Base-by-base conservation (phyloP, 2,329 filamentous ascomycete genomes). In the Phialemonium atrogriseum region DNA sequence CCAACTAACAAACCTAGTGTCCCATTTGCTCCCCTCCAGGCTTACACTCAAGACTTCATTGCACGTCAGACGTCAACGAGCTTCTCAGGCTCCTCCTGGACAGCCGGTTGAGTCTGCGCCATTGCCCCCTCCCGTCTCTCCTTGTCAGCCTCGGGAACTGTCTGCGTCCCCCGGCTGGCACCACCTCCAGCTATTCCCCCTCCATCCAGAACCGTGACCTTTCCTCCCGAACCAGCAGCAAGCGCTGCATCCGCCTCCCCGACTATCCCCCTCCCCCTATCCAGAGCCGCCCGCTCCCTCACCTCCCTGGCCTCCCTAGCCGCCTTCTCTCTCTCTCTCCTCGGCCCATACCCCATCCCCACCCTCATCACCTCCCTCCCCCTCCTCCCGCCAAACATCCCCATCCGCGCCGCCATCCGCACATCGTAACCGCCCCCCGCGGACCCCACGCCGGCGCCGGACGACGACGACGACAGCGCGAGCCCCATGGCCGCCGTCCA, bases 401-500 rank as follows among this genome's bases (percentile, higher is more conserved):
- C 9, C n/a, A 23, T 23, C 21, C 21, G n/a, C n/a, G n/a, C n/a
- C 21, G 9, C 9, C n/a, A 23, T 23, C 21, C n/a, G 9, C n/a
- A 9, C 9, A 9, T 9, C 21, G 21, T 9, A 23, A 23, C n/a
- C 21, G n/a, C 9, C n/a, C n/a, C n/a, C n/a, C n/a, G n/a, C n/a
- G n/a, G n/a, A n/a, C n/a, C n/a, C n/a, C 26, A 28, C 12, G 26
- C 12, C 15, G 12, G 26, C 26, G 7, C 9, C 21, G 23, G 23
- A 24, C n/a, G 10, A 6, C 3, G 21, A 22, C 14, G 23, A 14
- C 12, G 17, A 10, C 14, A 30, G 19, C 23, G 24, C 14, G 24
- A 27, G 14, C 9, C 18, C 30, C 28, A 40, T 23, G 24, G 33
- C 24, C 16, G 37, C 32, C 8, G 36, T 34, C 47, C 50, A 70